Base-by-base conservation (phyloP, 495 filamentous ascomycete species). In the Hamigera avellanea region DNA sequence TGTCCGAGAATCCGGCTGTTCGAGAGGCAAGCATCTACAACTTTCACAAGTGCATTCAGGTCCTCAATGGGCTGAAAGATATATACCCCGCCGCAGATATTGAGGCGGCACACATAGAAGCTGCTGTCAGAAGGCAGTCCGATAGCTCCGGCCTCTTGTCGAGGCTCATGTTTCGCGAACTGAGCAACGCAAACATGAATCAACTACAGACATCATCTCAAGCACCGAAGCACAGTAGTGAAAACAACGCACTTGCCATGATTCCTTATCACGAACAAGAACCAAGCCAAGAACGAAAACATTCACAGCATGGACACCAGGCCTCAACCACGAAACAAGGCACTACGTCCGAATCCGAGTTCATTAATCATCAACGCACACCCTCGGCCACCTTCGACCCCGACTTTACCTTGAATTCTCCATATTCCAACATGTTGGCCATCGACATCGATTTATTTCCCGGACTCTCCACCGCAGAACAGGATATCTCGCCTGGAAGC, bases 41-140 rank as follows among this genome's bases (percentile, higher is more conserved):
- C 36, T 89, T 93, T 59, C 75, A 73, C 42, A 70, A 82, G 42
- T 89, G 85, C 56, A 81, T 89, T 64, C 70, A 75, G 29, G 82
- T 86, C 13, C 75, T 94, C 56, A 70, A 80, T 45, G 70, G 70
- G 19, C 64, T 94, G 6, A 79, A 83, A 23, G 81, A 87, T 33
- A 83, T 78, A 33, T 93, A 94, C 47, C 74, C 85, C 5, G 81
- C 84, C 0, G 86, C 86, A 5, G 82, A 86, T 45, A 82, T 81
- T 49, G 81, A 83, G 26, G 78, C 76, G 5, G 77, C 77, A 17
- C 89, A 91, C 54, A 67, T 94, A 10, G 78, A 88, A 52, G 82
- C 81, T 3, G 83, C 84, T 0, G 76, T 85, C 19, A 74, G 78
- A 43, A 79, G 56, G 18, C 61, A 62, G 31, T 49, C 53, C 1